These are phyloP conservation scores for Yamadazyma ubonensis DNA, from an alignment of 805 yeast genomes.

Conservation along the genomic window DNA sequence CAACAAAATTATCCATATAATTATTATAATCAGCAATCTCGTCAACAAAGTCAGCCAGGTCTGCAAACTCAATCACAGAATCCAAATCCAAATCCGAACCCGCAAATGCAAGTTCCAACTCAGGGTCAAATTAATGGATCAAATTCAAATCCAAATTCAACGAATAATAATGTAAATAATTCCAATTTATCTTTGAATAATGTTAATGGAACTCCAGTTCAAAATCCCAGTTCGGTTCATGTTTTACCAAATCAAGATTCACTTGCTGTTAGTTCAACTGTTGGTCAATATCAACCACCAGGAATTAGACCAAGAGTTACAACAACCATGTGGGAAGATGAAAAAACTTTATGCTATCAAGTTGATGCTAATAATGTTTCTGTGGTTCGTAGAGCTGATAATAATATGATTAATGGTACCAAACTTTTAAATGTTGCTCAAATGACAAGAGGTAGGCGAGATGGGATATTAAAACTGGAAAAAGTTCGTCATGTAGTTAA, in stretches of 20 bases:
- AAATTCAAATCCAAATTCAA: not conserved
- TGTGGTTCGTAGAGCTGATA: constrained; percentile 82
- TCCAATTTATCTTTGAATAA: not conserved
- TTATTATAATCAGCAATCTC: constrained; percentile 8
- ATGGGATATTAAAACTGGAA: constrained; percentile 78
- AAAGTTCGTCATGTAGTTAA: constrained; percentile 77
- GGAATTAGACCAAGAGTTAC: constrained; percentile 64
- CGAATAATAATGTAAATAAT: constrained; percentile 1
- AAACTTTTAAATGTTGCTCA: constrained; percentile 80
- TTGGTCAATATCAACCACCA: constrained; percentile 47
- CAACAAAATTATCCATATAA: constrained; percentile 16
- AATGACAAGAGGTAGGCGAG: constrained; percentile 85
- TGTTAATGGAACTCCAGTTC: not conserved
- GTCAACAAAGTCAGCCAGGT: constrained; percentile 12
- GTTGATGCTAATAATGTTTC: constrained; percentile 80
- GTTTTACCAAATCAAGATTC: not conserved
- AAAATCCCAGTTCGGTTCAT: too few relatives aligned
- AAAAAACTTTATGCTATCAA: constrained; percentile 79
- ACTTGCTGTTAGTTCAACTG: constrained; percentile 17
- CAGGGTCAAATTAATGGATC: constrained; percentile 3
- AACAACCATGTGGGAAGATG: constrained; percentile 91
- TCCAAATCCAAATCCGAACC: constrained; percentile 6
- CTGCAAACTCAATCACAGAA: constrained; percentile 17
- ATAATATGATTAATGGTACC: constrained; percentile 84
- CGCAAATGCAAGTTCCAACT: constrained; percentile 2